A percentile compares a stretch with the other conserved stretches of the same genome.
These are phyloP conservation scores for Orbilia quercus DNA, from an alignment of 2,329 filamentous ascomycete genomes.

Conservation along the genomic window DNA sequence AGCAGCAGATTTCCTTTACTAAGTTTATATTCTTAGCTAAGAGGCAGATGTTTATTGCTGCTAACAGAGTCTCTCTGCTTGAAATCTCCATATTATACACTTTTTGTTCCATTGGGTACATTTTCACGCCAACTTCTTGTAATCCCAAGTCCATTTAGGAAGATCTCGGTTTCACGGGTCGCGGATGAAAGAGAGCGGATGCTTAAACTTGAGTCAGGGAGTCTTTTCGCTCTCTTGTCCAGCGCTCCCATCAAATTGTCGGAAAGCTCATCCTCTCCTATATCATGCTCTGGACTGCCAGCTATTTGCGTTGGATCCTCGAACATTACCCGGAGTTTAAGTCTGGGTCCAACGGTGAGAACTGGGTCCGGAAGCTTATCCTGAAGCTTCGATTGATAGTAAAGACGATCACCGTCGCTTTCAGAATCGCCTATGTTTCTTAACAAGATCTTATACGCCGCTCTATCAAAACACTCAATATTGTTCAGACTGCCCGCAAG, in stretches of 20 bases:
- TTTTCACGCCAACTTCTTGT: too few relatives aligned
- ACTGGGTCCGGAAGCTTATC: background rate
- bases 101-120: too few relatives aligned
- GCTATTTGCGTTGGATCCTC: background rate
- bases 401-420: slow-evolving; percentile 1
- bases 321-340: slow-evolving; percentile 3
- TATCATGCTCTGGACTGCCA: background rate
- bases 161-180: too few relatives aligned
- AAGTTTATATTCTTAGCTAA: background rate
- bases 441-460: slow-evolving; percentile 5
- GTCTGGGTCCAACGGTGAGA: background rate
- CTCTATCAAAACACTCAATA: background rate
- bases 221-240: background rate
- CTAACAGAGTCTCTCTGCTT: background rate
- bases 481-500: background rate
- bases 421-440: background rate
- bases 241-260: background rate
- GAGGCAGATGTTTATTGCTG: background rate
- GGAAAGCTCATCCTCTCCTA: background rate
- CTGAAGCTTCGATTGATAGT: slow-evolving; percentile 8
- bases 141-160: too few relatives aligned
- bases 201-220: background rate
- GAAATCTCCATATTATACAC: background rate
- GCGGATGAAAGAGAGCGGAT: too few relatives aligned
- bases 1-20: background rate